Percentiles rank a stretch among this genome's conserved stretches.
These are phyloP conservation scores for Carex pumila DNA, from an alignment of 176 grass and related monocot species.

Conservation along the genomic window DNA sequence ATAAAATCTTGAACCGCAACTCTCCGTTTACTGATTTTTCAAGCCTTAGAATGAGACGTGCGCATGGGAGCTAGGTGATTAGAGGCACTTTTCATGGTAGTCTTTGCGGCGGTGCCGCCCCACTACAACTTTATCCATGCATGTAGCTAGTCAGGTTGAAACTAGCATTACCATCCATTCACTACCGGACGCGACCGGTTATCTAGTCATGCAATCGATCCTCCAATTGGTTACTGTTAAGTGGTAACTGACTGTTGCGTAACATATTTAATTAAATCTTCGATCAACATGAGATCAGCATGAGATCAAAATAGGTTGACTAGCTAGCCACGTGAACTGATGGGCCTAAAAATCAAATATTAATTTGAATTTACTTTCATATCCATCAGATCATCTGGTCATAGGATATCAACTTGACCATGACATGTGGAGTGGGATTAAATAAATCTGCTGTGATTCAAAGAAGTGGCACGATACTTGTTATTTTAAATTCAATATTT, in stretches of 20 bases:
- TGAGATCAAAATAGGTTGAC: no score
- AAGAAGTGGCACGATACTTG: no score
- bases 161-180: background rate
- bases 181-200: constrained; percentile 4
- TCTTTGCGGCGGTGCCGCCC: constrained; percentile 56
- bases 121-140: constrained; percentile 13
- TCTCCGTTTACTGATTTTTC: background rate
- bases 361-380: no score
- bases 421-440: no score
- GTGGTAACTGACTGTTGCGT: background rate
- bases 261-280: no score
- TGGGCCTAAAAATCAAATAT: no score
- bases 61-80: background rate
- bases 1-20: background rate
- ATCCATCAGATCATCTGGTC: no score
- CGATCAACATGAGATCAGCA: no score
- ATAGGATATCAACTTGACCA: no score
- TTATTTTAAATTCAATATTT: no score
- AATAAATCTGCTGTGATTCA: no score
- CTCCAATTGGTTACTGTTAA: background rate
- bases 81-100: background rate
- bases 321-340: no score
- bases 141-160: background rate
- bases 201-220: background rate
- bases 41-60: constrained; percentile 9